Percentiles rank a stretch among this genome's conserved stretches.
These are phyloP conservation scores for apple (Malus domestica) DNA, from an alignment of 306 rosid species.

Conservation along the genomic window DNA sequence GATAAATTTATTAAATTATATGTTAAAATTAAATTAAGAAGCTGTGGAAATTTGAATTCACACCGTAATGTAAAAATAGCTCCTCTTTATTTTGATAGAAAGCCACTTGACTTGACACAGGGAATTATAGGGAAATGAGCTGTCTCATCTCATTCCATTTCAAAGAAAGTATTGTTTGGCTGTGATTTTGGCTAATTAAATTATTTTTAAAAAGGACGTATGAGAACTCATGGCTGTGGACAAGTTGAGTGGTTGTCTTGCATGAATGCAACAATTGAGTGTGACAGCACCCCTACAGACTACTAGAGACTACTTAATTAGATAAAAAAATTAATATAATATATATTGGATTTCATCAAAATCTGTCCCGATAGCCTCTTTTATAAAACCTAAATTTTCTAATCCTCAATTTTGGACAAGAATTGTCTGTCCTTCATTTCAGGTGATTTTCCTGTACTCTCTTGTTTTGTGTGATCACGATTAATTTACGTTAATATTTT, in stretches of 20 bases:
- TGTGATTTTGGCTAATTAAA: conserved; percentile 26
- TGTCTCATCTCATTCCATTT: conserved; percentile 17
- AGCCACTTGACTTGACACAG: background rate
- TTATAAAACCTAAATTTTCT: conserved; percentile 36
- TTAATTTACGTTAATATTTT: no score
- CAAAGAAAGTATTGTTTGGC: conserved; percentile 22
- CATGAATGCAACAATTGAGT: conserved; percentile 55
- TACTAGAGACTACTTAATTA: background rate
- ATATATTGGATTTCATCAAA: conserved; percentile 33
- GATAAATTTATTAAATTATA: no score
- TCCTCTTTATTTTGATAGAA: no score
- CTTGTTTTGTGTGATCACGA: no score
- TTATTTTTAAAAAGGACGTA: background rate
- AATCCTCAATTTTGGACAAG: conserved; percentile 13
- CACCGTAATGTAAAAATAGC: rapidly evolving
- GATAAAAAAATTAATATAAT: background rate
- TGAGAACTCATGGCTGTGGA: conserved; percentile 33
- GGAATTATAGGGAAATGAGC: conserved; percentile 20
- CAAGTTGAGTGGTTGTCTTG: conserved; percentile 64
- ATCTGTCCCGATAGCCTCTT: conserved; percentile 34
- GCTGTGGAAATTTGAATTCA: rapidly evolving
- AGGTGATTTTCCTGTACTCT: no score
- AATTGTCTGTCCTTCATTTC: no score
- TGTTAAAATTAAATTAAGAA: rapidly evolving
- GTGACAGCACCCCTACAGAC: conserved; percentile 48